Conservation (phyloP, 148 eudicot genomes). For the Vaccinium myrtillus region DNA sequence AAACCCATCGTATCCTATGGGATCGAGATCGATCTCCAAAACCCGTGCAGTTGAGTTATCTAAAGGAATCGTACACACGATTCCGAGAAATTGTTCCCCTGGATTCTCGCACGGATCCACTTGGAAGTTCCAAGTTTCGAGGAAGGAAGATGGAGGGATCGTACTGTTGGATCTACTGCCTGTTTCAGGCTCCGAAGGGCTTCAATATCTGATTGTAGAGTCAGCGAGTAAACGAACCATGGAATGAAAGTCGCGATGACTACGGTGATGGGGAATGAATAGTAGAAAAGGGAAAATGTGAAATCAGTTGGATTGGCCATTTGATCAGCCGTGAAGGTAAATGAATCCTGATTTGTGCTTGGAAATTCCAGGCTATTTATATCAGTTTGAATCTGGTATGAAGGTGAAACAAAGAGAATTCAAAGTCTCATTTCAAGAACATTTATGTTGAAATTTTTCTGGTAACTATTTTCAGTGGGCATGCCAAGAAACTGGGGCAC, state of each 20-base stretch:
- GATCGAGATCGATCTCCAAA: constrained; percentile 50
- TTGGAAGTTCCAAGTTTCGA: constrained; percentile 54
- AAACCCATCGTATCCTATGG: constrained; percentile 60
- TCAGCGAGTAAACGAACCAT: constrained; percentile 26
- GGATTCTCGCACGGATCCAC: constrained; percentile 66
- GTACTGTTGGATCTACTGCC: constrained; percentile 61
- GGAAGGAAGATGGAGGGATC: constrained; percentile 43
- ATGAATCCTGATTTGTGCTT: not conserved
- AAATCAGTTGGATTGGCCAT: not conserved
- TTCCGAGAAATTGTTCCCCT: constrained; percentile 58
- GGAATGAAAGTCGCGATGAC: constrained; percentile 1
- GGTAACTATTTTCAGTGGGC: not conserved
- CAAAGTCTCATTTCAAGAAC: constrained; percentile 13
- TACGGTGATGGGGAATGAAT: not conserved
- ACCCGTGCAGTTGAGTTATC: constrained; percentile 51
- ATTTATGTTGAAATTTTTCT: not conserved
- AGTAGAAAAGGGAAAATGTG: not conserved
- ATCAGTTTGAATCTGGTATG: not conserved
- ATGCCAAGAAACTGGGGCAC: not conserved
- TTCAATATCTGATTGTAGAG: constrained; percentile 44
- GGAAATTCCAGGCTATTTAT: not conserved
- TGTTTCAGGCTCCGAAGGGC: constrained; percentile 47
- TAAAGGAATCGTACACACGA: constrained; percentile 45
- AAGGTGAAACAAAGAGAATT: not conserved
- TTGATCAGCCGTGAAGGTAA: not conserved